Percentiles rank a stretch among this genome's conserved stretches.
phyloP scores from a whole-genome alignment of 2,329 filamentous ascomycete genomes.

The Exophiala viscosa region DNA sequence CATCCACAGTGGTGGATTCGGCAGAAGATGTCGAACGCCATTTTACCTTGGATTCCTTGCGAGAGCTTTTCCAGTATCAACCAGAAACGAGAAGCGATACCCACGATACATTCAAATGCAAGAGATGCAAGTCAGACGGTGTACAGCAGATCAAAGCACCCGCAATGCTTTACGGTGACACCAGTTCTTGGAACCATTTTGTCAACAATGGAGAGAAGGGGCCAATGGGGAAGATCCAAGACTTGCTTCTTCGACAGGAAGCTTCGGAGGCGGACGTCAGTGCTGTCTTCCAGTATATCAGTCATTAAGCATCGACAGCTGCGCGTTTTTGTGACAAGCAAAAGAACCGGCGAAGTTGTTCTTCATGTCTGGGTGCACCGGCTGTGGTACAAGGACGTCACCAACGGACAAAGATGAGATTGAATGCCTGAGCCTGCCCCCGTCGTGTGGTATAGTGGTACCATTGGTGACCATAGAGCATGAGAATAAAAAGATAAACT shows the following conservation, averaged over 20 bases:
- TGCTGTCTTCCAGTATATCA: constrained; percentile 98
- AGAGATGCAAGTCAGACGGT: constrained; percentile 84
- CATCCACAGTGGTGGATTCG: constrained; percentile 92
- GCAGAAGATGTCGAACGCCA: constrained; percentile 96
- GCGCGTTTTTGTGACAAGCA: background rate
- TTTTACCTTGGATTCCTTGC: constrained; percentile 84
- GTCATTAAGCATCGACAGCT: constrained; percentile 55
- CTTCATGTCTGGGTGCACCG: background rate
- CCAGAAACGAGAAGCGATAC: constrained; percentile 84
- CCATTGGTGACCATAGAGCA: too few species aligned
- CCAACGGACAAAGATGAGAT: too few species aligned
- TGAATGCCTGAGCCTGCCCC: too few species aligned
- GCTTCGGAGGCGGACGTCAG: constrained; percentile 74
- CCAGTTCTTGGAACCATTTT: constrained; percentile 99
- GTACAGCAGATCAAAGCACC: constrained; percentile 84
- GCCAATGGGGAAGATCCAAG: constrained; percentile 77
- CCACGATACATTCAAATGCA: constrained; percentile 98
- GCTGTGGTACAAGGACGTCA: background rate
- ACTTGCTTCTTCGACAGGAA: constrained; percentile 85
- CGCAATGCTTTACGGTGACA: constrained; percentile 95
- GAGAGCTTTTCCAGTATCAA: constrained; percentile 92
- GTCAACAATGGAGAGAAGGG: constrained; percentile 67
- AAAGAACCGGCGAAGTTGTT: too few species aligned
- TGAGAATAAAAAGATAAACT: too few species aligned
- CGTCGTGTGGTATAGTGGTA: too few species aligned